Percentiles rank a stretch among this genome's conserved stretches.
Conservation (phyloP, 345 rosid species). For the Populus alba region DNA sequence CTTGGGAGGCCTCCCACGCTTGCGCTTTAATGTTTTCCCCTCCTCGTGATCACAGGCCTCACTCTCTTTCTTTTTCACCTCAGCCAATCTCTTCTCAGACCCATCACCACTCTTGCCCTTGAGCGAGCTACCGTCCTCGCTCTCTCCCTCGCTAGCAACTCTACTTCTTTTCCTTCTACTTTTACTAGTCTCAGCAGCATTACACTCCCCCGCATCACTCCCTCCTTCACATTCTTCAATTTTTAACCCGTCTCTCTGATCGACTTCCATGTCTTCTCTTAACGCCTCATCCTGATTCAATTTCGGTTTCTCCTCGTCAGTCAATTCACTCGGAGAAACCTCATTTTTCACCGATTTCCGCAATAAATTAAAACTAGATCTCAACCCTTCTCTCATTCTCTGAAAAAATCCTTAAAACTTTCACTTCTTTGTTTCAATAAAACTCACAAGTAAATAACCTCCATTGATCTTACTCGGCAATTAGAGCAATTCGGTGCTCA, state of each 20-base stretch:
- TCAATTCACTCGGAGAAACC: slow-evolving; percentile 16
- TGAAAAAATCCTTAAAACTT: slow-evolving; percentile 16
- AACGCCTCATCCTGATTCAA: slow-evolving; percentile 6
- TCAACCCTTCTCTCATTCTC: slow-evolving; percentile 41
- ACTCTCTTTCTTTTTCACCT: not conserved
- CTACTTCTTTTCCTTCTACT: slow-evolving; percentile 23
- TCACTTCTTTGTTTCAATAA: not conserved
- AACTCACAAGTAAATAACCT: slow-evolving; percentile 1
- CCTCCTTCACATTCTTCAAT: slow-evolving; percentile 16
- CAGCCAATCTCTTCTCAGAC: not conserved
- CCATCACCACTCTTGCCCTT: slow-evolving; percentile 13
- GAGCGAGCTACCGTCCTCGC: slow-evolving; percentile 36
- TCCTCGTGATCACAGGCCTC: not conserved
- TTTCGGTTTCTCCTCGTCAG: slow-evolving; percentile 13
- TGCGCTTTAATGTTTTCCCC: slow-evolving; percentile 3
- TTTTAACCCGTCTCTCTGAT: slow-evolving; percentile 7
- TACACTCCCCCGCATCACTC: slow-evolving; percentile 9
- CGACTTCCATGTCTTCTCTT: slow-evolving; percentile 10
- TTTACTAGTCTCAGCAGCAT: slow-evolving; percentile 10
- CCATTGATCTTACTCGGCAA: slow-evolving; percentile 14
- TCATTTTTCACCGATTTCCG: slow-evolving; percentile 24
- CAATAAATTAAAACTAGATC: slow-evolving; percentile 27
- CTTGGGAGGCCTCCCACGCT: slow-evolving; percentile 32
- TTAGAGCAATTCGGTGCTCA: not conserved
- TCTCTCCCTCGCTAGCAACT: slow-evolving; percentile 15